Evolutionary conservation across 495 filamentous ascomycete species (phyloP), one percentile per base, ranked within the genome.

Genomic region (Daldinia bambusicola): DNA sequence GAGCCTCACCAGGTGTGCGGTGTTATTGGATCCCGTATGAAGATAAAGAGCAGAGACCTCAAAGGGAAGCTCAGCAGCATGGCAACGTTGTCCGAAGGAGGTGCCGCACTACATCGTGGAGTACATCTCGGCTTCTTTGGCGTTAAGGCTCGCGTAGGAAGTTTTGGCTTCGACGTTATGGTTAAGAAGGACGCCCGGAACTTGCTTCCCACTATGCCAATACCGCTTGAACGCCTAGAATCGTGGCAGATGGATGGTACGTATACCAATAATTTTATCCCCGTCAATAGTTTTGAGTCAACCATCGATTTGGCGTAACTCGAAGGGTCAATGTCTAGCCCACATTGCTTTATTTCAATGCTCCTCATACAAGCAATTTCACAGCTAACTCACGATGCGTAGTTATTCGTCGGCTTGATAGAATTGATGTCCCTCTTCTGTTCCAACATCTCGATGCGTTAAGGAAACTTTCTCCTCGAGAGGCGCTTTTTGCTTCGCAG

Each of bases 81-180:
- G 86, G 83, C 81, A 16, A 79, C 83, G 7, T 91, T 89, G 72
- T 85, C 84, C 4, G 77, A 81, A 2, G 80, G 80, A 0, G 78
- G 84, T 32, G 79, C 79, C 13, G 82, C 86, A 55, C 81, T 90
- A 32, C 82, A 86, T 3, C 81, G 90, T 22, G 92, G 91, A 1
- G 90, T 93, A 13, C 90, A 95, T 71, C 72, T 97, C 0, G 89
- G 89, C 43, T 86, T 90, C 45, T 97, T 95, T 68, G 88, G 90
- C 6, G 82, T 95, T 63, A 87, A 91, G 26, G 88, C 92, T 2
- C 84, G 88, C 6, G 79, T 91, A 5, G 85, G 86, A 48, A 80
- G 79, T 16, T 85, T 86, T 67, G 89, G 89, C 20, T 94, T 93
- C 69, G 91, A 96, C 66, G 81, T 97, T 48, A 81, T 95, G 37